A percentile compares a stretch with the other conserved stretches of the same genome.
Conservation (phyloP, 31 red algal genomes). For the Asparagopsis taxiformis region DNA sequence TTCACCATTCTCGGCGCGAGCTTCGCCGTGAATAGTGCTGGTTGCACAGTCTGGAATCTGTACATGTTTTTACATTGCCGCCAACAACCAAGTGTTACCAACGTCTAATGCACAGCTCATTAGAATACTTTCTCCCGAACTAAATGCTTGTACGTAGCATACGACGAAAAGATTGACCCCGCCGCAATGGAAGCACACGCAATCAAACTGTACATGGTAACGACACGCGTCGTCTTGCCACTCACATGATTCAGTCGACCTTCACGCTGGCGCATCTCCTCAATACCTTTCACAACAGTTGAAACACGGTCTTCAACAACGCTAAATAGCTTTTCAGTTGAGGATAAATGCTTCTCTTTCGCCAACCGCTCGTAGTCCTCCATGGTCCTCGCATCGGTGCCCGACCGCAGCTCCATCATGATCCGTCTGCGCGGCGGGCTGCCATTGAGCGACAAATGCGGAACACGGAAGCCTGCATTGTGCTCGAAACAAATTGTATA, state of each 20-base stretch:
- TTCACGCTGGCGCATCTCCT: conserved; percentile 66
- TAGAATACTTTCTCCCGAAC: conserved; percentile 24
- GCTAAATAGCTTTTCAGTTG: conserved; percentile 35
- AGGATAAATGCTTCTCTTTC: conserved; percentile 57
- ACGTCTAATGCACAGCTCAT: too few species aligned
- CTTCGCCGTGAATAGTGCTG: too few species aligned
- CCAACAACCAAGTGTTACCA: too few species aligned
- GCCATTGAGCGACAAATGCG: conserved; percentile 13
- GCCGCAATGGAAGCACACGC: conserved; percentile 40
- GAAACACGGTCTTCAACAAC: conserved; percentile 50
- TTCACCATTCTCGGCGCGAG: too few species aligned
- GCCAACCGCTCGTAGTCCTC: conserved; percentile 59
- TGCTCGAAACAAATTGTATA: conserved; percentile 69
- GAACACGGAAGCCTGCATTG: conserved; percentile 11
- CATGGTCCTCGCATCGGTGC: conserved; percentile 26
- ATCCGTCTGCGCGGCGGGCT: conserved; percentile 15
- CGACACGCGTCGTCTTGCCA: conserved; percentile 20
- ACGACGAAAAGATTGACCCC: conserved; percentile 36
- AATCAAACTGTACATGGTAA: conserved; percentile 32
- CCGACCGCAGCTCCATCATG: conserved; percentile 36
- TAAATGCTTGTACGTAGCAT: conserved; percentile 26
- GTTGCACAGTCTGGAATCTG: too few species aligned
- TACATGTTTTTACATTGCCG: too few species aligned
- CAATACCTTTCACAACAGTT: conserved; percentile 49
- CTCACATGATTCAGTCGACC: conserved; percentile 33